Evolutionary conservation across 2,329 filamentous ascomycete species (phyloP).

Genomic region (Sporothrix euskadiensis): DNA sequence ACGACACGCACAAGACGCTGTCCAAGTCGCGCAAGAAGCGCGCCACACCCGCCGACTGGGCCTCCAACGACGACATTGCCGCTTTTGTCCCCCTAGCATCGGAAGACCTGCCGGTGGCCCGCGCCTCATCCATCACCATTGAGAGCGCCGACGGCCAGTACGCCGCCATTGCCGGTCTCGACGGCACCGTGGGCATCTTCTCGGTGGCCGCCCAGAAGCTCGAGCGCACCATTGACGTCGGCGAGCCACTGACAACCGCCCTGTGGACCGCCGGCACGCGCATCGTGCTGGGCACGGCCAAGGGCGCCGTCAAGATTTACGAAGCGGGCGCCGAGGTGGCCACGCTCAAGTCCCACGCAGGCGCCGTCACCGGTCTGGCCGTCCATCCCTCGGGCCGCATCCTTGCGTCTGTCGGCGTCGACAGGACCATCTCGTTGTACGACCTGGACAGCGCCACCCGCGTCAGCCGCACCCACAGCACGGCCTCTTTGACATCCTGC

Average conservation of each 20-base stretch:
- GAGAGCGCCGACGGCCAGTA: slow-evolving; percentile 54
- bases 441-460: slow-evolving; percentile 68
- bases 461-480: slow-evolving; percentile 76
- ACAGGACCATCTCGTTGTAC: slow-evolving; percentile 92
- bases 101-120: slow-evolving; percentile 50
- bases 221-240: slow-evolving; percentile 65
- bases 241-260: slow-evolving; percentile 66
- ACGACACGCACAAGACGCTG: slow-evolving; percentile 78
- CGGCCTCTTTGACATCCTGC: slow-evolving; percentile 71
- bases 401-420: slow-evolving; percentile 80
- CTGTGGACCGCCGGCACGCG: slow-evolving; percentile 68
- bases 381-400: slow-evolving; percentile 82
- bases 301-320: slow-evolving; percentile 78
- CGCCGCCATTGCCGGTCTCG: slow-evolving; percentile 72
- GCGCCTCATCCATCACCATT: slow-evolving; percentile 52
- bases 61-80: slow-evolving; percentile 68
- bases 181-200: slow-evolving; percentile 74
- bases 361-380: slow-evolving; percentile 73
- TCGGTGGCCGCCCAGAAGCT: slow-evolving; percentile 68
- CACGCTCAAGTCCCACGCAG: slow-evolving; percentile 78
- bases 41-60: slow-evolving; percentile 81
- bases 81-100: slow-evolving; percentile 49
- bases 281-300: slow-evolving; percentile 70
- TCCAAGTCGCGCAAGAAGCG: slow-evolving; percentile 90
- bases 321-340: slow-evolving; percentile 68